Percentiles rank a stretch among this genome's conserved stretches.
Conservation (phyloP, 1,139 yeast genomes). For the Zygosaccharomyces pseudobailii region DNA sequence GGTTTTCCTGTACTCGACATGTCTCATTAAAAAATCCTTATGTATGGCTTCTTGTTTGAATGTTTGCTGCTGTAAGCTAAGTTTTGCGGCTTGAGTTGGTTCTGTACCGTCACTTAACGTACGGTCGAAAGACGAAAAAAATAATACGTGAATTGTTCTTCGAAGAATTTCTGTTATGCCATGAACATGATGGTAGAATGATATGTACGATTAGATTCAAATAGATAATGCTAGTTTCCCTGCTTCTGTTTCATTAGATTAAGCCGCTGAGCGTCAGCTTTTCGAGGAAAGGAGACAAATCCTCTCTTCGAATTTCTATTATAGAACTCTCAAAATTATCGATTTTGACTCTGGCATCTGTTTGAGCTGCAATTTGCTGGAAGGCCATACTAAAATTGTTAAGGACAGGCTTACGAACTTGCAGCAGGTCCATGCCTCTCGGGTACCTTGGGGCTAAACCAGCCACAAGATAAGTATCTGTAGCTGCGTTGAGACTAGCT, state of each 20-base stretch:
- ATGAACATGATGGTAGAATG: background rate
- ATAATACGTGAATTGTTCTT: no score
- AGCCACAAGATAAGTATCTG: slow-evolving; percentile 81
- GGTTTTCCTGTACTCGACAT: slow-evolving; percentile 1
- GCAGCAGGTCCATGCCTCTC: slow-evolving; percentile 48
- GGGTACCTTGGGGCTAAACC: slow-evolving; percentile 86
- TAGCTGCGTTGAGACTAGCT: slow-evolving; percentile 71
- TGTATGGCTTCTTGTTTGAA: background rate
- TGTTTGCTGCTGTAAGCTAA: background rate
- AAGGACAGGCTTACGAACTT: slow-evolving; percentile 41
- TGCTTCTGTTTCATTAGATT: slow-evolving; percentile 23
- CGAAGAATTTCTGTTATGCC: background rate
- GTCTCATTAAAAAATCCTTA: background rate
- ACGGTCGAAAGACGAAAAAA: no score
- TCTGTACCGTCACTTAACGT: no score
- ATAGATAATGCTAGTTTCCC: background rate
- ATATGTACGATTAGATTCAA: no score
- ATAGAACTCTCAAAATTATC: slow-evolving; percentile 94
- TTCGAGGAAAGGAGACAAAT: slow-evolving; percentile 82
- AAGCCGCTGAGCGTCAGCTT: slow-evolving; percentile 55
- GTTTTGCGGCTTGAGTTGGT: slow-evolving; percentile 1
- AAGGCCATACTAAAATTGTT: slow-evolving; percentile 89
- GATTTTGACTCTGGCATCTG: slow-evolving; percentile 84
- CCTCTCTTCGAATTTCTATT: slow-evolving; percentile 84
- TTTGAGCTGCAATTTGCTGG: slow-evolving; percentile 73